These are phyloP conservation scores for Macrophomina pseudophaseolina DNA, from an alignment of 2,329 filamentous ascomycete species.

Conservation along the genomic window DNA sequence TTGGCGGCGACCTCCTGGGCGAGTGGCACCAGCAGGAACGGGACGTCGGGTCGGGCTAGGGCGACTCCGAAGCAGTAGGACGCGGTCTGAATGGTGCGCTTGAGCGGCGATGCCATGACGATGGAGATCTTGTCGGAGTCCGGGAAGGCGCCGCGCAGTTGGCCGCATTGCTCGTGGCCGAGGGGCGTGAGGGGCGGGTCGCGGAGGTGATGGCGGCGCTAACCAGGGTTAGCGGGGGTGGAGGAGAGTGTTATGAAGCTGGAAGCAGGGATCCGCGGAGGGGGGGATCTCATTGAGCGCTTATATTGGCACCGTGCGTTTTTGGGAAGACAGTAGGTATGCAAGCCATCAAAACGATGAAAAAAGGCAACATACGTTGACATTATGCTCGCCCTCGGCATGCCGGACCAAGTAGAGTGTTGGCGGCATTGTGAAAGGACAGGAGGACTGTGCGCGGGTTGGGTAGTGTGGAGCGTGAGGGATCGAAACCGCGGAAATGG, in stretches of 20 bases:
- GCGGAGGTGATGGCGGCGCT: slow-evolving; percentile 69
- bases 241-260: neutral
- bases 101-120: slow-evolving; percentile 78
- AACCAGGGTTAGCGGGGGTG: slow-evolving; percentile 26
- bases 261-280: neutral
- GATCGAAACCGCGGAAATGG: neutral
- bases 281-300: too few relatives aligned
- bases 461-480: neutral
- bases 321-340: too few relatives aligned
- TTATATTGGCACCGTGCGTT: too few relatives aligned
- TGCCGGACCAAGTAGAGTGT: slow-evolving; percentile 73
- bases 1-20: slow-evolving; percentile 78
- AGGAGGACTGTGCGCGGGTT: slow-evolving; percentile 10
- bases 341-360: too few relatives aligned
- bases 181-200: slow-evolving; percentile 79
- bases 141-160: slow-evolving; percentile 67
- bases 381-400: slow-evolving; percentile 78
- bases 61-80: slow-evolving; percentile 69
- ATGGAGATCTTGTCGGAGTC: slow-evolving; percentile 64
- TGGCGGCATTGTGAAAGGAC: slow-evolving; percentile 41
- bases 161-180: slow-evolving; percentile 75
- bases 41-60: slow-evolving; percentile 39
- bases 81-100: slow-evolving; percentile 80
- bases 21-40: slow-evolving; percentile 70
- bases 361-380: slow-evolving; percentile 32